These are phyloP conservation scores for Tremella fuciformis DNA, from an alignment of 768 basidiomycete species.

Conservation along the genomic window DNA sequence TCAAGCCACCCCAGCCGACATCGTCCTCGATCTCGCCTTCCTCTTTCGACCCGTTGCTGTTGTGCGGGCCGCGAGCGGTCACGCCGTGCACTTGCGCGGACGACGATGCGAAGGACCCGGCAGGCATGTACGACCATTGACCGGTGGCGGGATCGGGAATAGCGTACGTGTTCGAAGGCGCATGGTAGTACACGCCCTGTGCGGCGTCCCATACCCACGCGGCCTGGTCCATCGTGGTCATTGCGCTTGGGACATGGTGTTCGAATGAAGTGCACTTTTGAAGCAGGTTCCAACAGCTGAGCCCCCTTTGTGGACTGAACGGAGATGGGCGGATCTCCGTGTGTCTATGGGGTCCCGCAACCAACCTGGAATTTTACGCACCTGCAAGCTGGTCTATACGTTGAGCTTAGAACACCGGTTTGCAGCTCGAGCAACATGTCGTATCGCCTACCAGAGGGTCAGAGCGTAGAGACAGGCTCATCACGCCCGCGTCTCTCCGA, in stretches of 20 bases:
- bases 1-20: slow-evolving; percentile 44
- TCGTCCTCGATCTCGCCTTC: slow-evolving; percentile 45
- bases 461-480: too few species aligned
- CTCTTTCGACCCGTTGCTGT: slow-evolving; percentile 13
- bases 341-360: not conserved
- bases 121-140: slow-evolving; percentile 36
- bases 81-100: not conserved
- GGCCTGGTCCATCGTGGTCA: not conserved
- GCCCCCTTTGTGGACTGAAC: not conserved
- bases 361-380: too few species aligned
- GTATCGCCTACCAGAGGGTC: too few species aligned
- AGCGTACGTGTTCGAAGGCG: slow-evolving; percentile 31
- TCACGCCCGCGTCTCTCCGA: not conserved
- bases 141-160: slow-evolving; percentile 29
- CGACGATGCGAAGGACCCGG: slow-evolving; percentile 17
- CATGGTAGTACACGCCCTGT: slow-evolving; percentile 33
- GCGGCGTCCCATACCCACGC: slow-evolving; percentile 37
- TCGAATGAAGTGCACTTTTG: too few species aligned
- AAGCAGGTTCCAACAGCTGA: too few species aligned
- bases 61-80: not conserved
- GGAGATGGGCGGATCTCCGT: not conserved
- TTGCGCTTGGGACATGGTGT: too few species aligned
- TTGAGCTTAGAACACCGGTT: not conserved
- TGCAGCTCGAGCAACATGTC: too few species aligned
- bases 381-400: too few species aligned